Evolutionary conservation across 352 stramenopile genomes (phyloP).

Genomic region (Nothophytophthora sp.): DNA sequence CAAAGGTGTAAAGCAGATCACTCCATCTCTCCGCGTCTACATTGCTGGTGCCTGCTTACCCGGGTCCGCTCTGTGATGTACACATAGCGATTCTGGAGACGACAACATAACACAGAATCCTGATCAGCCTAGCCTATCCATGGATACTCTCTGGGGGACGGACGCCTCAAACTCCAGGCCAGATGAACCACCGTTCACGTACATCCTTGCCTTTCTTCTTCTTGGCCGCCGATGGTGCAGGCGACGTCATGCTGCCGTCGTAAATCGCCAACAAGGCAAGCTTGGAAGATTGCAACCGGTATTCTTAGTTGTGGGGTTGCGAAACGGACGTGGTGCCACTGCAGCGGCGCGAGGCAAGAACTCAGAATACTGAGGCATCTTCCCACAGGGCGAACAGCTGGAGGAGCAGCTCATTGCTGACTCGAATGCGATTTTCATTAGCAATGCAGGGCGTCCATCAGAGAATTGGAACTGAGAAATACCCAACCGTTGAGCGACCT

Average conservation of each 20-base stretch:
- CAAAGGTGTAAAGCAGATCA: not conserved
- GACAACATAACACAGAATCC: not conserved
- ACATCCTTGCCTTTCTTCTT: slow-evolving; percentile 31
- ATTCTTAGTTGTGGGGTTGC: not conserved
- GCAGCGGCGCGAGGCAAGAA: no score
- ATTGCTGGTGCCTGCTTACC: slow-evolving; percentile 22
- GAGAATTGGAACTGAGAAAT: no score
- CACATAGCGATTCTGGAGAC: slow-evolving; percentile 57
- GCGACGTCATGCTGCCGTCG: not conserved
- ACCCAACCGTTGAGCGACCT: no score
- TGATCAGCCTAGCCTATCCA: not conserved
- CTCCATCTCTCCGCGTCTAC: not conserved
- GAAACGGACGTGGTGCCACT: no score
- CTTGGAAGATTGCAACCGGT: not conserved
- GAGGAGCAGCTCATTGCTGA: no score
- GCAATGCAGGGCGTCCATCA: no score
- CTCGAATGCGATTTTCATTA: no score
- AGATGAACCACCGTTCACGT: not conserved
- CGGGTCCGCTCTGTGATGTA: slow-evolving; percentile 77
- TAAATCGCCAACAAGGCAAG: slow-evolving; percentile 4
- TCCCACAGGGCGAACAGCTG: no score
- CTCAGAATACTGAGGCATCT: no score
- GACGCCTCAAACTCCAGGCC: no score
- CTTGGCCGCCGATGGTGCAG: slow-evolving; percentile 1
- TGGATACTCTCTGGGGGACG: no score